Evolutionary conservation across 2,329 filamentous ascomycete genomes (phyloP).

Genomic region (Colletotrichum scovillei): DNA sequence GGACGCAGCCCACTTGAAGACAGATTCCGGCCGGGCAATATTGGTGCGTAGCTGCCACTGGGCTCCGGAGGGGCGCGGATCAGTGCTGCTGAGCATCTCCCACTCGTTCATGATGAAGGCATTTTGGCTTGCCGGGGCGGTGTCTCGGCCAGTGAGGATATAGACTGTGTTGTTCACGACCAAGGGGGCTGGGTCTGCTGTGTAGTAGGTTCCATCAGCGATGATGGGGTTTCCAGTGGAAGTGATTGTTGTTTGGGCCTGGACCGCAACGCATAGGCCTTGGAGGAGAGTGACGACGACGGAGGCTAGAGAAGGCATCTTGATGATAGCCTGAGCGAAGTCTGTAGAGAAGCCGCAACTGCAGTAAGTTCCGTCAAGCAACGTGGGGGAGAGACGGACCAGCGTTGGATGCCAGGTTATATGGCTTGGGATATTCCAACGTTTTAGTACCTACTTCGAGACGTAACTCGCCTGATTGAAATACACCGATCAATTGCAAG

Average conservation of each 20-base stretch:
- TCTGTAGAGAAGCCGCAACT: no score
- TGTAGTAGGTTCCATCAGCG: slow-evolving; percentile 49
- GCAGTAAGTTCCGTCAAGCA: no score
- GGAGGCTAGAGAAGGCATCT: background rate
- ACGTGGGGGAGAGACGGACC: no score
- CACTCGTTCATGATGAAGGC: slow-evolving; percentile 51
- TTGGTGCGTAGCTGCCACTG: slow-evolving; percentile 47
- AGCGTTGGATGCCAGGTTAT: no score
- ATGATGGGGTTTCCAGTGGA: slow-evolving; percentile 50
- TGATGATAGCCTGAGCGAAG: background rate
- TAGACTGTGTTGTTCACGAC: slow-evolving; percentile 49
- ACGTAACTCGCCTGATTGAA: no score
- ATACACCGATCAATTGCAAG: no score
- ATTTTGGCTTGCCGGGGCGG: slow-evolving; percentile 43
- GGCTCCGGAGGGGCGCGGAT: slow-evolving; percentile 43
- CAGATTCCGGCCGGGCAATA: slow-evolving; percentile 43
- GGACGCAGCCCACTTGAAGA: slow-evolving; percentile 48
- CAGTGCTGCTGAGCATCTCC: slow-evolving; percentile 45
- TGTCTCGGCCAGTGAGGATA: slow-evolving; percentile 49
- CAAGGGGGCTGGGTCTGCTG: slow-evolving; percentile 51
- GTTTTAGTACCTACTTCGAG: no score
- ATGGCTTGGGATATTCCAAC: no score
- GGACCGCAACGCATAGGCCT: background rate
- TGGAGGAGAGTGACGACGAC: background rate
- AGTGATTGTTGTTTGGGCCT: slow-evolving; percentile 38